Base-by-base conservation (phyloP, 331 rosid species). In the Pyrus hybrid region DNA sequence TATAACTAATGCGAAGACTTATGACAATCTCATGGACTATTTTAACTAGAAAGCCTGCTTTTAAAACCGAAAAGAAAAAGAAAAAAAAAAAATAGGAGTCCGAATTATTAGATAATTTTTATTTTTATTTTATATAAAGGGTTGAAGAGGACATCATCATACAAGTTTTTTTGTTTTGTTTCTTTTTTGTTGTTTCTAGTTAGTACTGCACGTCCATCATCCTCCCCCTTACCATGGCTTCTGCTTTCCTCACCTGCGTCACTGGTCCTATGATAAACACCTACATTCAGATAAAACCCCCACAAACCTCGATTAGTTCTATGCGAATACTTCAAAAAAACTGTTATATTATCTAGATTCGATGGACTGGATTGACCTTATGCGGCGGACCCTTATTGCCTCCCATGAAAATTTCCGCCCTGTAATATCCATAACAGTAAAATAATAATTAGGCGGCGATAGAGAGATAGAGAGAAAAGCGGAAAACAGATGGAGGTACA, bases 201-300 rank as follows among this genome's bases (percentile, higher is more conserved):
- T 78, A 83, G 35, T 85, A 85, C 21, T 53, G 58, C 78, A 87
- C 51, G 60, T 86, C 92, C 75, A 86, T 61, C 87, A 90, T 76
- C 87, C 93, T 89, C 77, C 99, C 99, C 85, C 99, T 88, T 35
- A 95, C 43, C 86, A 95, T 87, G 77, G 99, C 99, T 83, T 89
- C 97, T 8, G 99, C 97, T 83, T 95, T 95, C 85, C 87, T 92
- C 94, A 95, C 98, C 83, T 95, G 87, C 85, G 79, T 83, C 86
- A 86, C 93, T 32, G 91, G 88, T 82, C 99, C 99, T 22, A 95
- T 86, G 80, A 95, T 79, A 79, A 95, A 92, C 30, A 89, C 98
- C 99, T 95, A 28, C 83, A 75, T 7, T 7, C 21, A 6, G n/a
- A 25, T 49, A 57, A 76, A 49, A 17, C 28, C 25, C 4, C 17